phyloP scores from a whole-genome alignment of 2,329 filamentous ascomycete genomes.

The Trichoderma polysporum region DNA sequence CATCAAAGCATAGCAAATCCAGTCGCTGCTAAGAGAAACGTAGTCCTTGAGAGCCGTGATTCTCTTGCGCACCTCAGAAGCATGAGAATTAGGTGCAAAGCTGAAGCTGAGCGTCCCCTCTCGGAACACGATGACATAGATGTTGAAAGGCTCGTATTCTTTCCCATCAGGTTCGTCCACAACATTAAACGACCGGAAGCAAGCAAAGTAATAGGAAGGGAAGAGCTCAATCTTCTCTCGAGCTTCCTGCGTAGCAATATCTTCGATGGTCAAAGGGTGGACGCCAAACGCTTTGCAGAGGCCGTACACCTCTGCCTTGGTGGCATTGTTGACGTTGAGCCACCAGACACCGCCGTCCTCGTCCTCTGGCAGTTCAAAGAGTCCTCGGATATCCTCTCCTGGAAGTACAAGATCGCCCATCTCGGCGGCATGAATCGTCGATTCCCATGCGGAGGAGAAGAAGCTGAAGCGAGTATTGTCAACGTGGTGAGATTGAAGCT shows the following conservation, averaged over 20 bases:
- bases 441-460: conserved; percentile 93
- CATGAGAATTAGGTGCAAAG: conserved; percentile 83
- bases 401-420: conserved; percentile 85
- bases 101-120: conserved; percentile 95
- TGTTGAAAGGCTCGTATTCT: conserved; percentile 91
- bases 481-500: conserved; percentile 40
- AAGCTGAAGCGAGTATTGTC: conserved; percentile 88
- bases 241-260: conserved; percentile 92
- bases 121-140: conserved; percentile 95
- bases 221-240: conserved; percentile 99
- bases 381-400: conserved; percentile 82
- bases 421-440: conserved; percentile 86
- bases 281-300: conserved; percentile 95
- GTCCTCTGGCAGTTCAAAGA: conserved; percentile 69
- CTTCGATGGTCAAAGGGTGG: conserved; percentile 92
- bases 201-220: conserved; percentile 96
- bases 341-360: conserved; percentile 89
- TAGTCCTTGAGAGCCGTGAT: conserved; percentile 94
- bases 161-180: conserved; percentile 75
- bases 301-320: conserved; percentile 80
- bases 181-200: conserved; percentile 86
- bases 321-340: conserved; percentile 90
- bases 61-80: conserved; percentile 82
- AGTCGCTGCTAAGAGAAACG: conserved; percentile 90
- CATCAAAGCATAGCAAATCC: conserved; percentile 99